These are phyloP conservation scores for Puccinia coronata DNA, from an alignment of 1,284 basidiomycete genomes.

Conservation along the genomic window DNA sequence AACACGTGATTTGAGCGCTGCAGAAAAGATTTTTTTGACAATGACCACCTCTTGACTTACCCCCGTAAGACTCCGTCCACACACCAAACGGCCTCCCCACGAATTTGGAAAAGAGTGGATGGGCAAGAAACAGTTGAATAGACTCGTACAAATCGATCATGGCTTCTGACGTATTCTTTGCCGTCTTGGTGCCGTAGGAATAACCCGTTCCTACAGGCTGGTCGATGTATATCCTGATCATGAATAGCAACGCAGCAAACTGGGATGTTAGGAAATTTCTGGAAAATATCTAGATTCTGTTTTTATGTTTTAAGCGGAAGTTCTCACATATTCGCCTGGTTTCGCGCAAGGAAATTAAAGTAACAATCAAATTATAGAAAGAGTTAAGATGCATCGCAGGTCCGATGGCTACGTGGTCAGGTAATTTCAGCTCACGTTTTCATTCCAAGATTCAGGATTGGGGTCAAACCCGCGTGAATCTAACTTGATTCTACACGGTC, in stretches of 20 bases:
- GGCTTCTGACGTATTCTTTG: background rate
- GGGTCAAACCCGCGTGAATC: conserved; percentile 34
- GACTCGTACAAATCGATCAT: conserved; percentile 30
- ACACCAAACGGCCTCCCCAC: conserved; percentile 30
- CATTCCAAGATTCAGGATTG: conserved; percentile 41
- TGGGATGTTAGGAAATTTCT: background rate
- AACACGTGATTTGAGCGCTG: too few relatives aligned
- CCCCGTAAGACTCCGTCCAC: conserved; percentile 46
- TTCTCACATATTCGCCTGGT: conserved; percentile 41
- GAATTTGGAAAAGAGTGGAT: conserved; percentile 25
- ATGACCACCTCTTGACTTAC: conserved; percentile 6
- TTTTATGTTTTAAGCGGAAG: background rate
- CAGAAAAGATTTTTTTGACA: background rate
- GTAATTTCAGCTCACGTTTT: conserved; percentile 5
- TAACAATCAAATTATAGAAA: background rate
- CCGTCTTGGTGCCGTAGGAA: conserved; percentile 14
- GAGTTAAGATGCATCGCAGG: background rate
- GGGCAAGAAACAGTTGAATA: conserved; percentile 29
- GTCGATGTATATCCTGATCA: conserved; percentile 37
- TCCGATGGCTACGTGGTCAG: background rate
- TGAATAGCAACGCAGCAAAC: background rate
- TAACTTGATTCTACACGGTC: conserved; percentile 38
- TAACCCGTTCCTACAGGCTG: conserved; percentile 38
- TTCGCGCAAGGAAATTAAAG: background rate
- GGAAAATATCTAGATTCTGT: background rate